phyloP scores from a whole-genome alignment of 169 alveolate species.

The Cryptosporidium ubiquitum region DNA sequence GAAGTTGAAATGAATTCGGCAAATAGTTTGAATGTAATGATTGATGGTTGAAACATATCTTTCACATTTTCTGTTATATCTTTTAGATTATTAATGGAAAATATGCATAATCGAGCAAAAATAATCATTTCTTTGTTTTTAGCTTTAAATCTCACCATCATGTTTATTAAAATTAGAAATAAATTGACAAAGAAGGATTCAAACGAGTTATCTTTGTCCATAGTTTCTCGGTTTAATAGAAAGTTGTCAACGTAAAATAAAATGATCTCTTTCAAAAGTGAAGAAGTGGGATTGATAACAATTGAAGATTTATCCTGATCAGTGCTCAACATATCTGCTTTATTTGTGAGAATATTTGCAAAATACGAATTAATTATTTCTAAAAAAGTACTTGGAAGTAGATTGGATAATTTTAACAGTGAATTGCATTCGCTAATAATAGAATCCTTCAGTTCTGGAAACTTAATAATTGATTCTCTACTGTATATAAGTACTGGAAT shows the following conservation, averaged over 20 bases:
- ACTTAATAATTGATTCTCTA: background rate
- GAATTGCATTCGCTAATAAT: conserved; percentile 24
- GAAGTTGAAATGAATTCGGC: background rate
- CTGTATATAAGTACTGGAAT: conserved; percentile 31
- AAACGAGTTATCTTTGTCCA: background rate
- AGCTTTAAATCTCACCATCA: background rate
- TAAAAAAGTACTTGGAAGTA: conserved; percentile 1
- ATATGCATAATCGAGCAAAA: background rate
- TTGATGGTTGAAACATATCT: background rate
- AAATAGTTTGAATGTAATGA: background rate
- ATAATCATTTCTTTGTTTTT: background rate
- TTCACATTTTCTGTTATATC: background rate
- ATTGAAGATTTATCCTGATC: background rate
- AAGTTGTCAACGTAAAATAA: conserved; percentile 36
- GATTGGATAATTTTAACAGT: conserved; percentile 9
- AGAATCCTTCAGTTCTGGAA: conserved; percentile 37
- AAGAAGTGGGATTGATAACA: background rate
- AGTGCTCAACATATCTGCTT: background rate
- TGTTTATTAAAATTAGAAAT: background rate
- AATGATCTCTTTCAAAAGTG: conserved; percentile 5
- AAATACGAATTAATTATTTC: background rate
- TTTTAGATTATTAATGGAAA: background rate
- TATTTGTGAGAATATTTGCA: background rate
- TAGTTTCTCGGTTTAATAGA: background rate
- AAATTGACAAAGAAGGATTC: conserved; percentile 1